Base-by-base conservation (phyloP, 2,329 filamentous ascomycete genomes). In the Xylaria sp. region DNA sequence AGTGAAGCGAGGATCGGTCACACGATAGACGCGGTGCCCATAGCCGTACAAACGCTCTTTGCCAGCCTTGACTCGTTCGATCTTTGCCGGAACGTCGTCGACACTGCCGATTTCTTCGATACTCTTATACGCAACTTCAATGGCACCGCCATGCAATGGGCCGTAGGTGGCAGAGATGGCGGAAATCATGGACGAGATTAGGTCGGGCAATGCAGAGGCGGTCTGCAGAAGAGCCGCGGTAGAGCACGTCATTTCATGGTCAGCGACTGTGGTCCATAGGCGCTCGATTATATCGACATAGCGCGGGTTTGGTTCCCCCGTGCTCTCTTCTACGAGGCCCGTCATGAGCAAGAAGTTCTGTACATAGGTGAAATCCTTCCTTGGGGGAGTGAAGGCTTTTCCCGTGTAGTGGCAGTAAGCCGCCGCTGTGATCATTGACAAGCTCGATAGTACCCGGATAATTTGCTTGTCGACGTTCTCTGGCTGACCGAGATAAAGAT, bases 181-280 rank as follows among this genome's bases (percentile, higher is more conserved):
- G 2, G 70, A 65, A 27, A 71, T 68, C 5, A 71, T 13, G 9
- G 60, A 60, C 4, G 73, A 72, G 53, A 73, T 69, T 3, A 65
- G 44, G 42, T 74, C 73, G 1, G 69, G 63, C 21, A 74, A 55
- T 6, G 69, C 64, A 13, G 73, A 74, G 1, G 68, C 72, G 6
- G 72, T 69, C 8, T 73, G 69, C 9, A 74, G 60, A 1, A 73
- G 51, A 9, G 72, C 71, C 8, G 71, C 71, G 1, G 72, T 74
- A 12, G 70, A 72, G 42, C 67, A 69, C 5, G 71, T 73, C 70
- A 74, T 72, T 48, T 74, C 73, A 27, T 74, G 73, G 23, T 73
- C 73, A 5, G 72, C 72, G 6, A 71, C 65, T 1, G 58, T 55
- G 0, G 65, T 57, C 73, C 72, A 72, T 6, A 74, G 62, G 6